phyloP scores from a whole-genome alignment of 768 basidiomycete species.

The Boletales sp. region DNA sequence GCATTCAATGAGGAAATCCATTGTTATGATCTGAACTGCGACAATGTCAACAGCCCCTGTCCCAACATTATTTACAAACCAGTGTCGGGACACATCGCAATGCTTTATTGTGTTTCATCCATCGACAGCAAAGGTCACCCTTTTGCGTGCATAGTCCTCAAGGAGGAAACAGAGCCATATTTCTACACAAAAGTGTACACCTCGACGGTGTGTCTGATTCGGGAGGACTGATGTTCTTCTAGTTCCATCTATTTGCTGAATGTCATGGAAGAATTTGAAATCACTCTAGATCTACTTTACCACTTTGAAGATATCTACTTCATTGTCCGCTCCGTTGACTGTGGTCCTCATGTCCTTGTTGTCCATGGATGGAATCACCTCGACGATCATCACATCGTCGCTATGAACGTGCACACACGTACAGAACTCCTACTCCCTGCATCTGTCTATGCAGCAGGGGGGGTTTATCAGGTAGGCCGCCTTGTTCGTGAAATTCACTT shows the following conservation, averaged over 20 bases:
- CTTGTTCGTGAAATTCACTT: too few relatives aligned
- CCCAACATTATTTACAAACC: too few relatives aligned
- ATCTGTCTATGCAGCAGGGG: too few relatives aligned
- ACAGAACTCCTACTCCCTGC: conserved; percentile 1
- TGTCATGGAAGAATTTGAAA: not conserved
- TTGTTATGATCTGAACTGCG: too few relatives aligned
- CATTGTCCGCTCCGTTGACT: not conserved
- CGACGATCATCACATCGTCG: not conserved
- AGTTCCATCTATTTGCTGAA: not conserved
- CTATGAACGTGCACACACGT: conserved; percentile 11
- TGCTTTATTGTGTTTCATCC: conserved; percentile 7
- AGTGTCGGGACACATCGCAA: too few relatives aligned
- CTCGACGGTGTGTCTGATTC: not conserved
- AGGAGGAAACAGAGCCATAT: not conserved
- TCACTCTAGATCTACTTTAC: conserved; percentile 11
- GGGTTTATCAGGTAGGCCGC: too few relatives aligned
- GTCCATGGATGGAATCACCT: not conserved
- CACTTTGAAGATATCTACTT: conserved; percentile 4
- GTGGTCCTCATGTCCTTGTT: conserved; percentile 14
- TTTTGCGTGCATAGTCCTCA: conserved; percentile 13
- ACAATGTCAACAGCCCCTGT: too few relatives aligned
- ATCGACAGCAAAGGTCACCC: conserved; percentile 9
- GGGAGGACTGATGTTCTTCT: too few relatives aligned
- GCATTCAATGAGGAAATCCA: too few relatives aligned
- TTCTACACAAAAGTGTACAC: conserved; percentile 2